Conservation (phyloP, 1,139 yeast genomes). For the Candida freyschussii region DNA sequence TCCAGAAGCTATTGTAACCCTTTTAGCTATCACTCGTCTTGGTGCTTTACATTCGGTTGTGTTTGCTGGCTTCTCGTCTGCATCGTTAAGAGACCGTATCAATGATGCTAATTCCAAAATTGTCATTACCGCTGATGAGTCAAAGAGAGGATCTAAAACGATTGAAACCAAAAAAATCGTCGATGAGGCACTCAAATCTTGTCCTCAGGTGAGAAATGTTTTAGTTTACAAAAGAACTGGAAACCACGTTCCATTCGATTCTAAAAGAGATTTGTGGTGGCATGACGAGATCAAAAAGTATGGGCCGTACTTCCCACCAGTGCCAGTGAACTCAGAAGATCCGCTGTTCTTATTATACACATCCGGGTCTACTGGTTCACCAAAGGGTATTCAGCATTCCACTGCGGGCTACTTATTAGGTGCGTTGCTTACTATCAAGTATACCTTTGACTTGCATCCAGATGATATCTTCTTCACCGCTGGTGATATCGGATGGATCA, state of each 20-base stretch:
- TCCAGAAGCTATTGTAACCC: conserved; percentile 89
- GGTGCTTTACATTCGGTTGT: conserved; percentile 97
- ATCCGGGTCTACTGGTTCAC: conserved; percentile 96
- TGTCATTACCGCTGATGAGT: conserved; percentile 92
- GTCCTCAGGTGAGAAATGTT: conserved; percentile 66
- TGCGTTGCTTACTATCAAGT: conserved; percentile 64
- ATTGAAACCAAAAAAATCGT: conserved; percentile 89
- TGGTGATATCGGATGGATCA: conserved; percentile 88
- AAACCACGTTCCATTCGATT: conserved; percentile 59
- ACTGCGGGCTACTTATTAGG: conserved; percentile 79
- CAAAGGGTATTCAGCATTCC: conserved; percentile 91
- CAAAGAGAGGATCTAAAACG: conserved; percentile 92
- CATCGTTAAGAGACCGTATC: conserved; percentile 88
- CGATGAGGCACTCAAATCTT: conserved; percentile 79
- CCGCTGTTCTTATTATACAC: conserved; percentile 90
- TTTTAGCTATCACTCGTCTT: conserved; percentile 89
- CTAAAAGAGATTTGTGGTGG: conserved; percentile 85
- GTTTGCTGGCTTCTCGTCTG: conserved; percentile 95
- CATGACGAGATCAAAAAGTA: conserved; percentile 78
- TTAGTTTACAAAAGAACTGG: conserved; percentile 74
- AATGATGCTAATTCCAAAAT: conserved; percentile 85
- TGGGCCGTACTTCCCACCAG: conserved; percentile 84
- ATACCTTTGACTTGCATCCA: conserved; percentile 70
- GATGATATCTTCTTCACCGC: conserved; percentile 76
- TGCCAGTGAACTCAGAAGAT: conserved; percentile 83